Evolutionary conservation across 1,284 basidiomycete species (phyloP).

Genomic region (Wolfiporia cocos): DNA sequence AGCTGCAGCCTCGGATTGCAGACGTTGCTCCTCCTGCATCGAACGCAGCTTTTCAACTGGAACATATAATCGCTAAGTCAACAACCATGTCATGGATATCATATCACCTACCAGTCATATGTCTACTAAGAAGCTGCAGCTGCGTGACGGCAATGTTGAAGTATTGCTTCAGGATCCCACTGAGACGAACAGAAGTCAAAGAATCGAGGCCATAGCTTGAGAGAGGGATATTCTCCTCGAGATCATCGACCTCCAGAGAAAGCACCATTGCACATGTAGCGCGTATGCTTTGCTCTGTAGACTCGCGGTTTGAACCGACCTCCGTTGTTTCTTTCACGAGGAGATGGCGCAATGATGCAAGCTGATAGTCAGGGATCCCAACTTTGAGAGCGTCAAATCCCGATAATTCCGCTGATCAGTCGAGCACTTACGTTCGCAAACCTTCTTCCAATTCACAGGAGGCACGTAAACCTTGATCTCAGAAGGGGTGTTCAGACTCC

Average conservation of each 20-base stretch:
- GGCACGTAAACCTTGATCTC: constrained; percentile 6
- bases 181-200: constrained; percentile 11
- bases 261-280: constrained; percentile 10
- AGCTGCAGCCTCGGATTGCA: neutral
- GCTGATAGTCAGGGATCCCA: neutral
- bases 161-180: constrained; percentile 7
- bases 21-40: constrained; percentile 7
- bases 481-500: constrained; percentile 2
- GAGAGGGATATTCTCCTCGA: constrained; percentile 12
- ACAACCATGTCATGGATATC: neutral
- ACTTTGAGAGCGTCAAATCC: neutral
- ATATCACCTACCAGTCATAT: constrained; percentile 11
- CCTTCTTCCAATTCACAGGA: constrained; percentile 7
- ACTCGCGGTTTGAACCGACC: neutral
- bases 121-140: constrained; percentile 9
- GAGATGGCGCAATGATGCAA: constrained; percentile 1
- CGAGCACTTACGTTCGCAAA: constrained; percentile 5
- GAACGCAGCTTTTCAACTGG: constrained; percentile 5
- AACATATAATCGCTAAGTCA: neutral
- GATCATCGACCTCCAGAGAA: constrained; percentile 5
- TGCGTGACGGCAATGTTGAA: constrained; percentile 11
- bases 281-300: neutral
- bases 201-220: constrained; percentile 13
- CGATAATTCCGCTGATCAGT: neutral
- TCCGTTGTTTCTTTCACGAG: constrained; percentile 3